Conservation (phyloP, 2,329 filamentous ascomycete species). For the Clonostachys solani region DNA sequence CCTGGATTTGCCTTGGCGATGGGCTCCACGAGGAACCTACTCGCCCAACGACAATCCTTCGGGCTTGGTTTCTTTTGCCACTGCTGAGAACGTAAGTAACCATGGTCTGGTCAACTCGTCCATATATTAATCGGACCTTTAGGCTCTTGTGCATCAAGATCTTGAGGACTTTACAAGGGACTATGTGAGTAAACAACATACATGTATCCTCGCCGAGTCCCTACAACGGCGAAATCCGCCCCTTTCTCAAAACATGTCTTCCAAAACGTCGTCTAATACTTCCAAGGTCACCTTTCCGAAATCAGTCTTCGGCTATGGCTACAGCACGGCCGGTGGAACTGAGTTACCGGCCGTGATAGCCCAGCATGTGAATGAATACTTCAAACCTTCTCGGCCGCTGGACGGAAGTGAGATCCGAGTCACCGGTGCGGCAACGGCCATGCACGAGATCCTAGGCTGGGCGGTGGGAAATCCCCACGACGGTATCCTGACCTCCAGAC, state of each 20-base stretch:
- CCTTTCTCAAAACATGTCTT: too few relatives aligned
- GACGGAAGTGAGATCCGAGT: constrained; percentile 21
- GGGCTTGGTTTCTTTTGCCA: constrained; percentile 41
- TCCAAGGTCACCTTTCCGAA: too few relatives aligned
- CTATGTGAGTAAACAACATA: constrained; percentile 15
- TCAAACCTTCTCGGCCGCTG: constrained; percentile 22
- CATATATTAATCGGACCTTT: neutral
- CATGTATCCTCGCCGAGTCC: neutral
- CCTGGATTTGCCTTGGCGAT: constrained; percentile 21
- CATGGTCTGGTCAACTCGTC: too few relatives aligned
- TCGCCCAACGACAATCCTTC: constrained; percentile 26
- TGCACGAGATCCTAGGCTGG: constrained; percentile 34
- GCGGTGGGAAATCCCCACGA: constrained; percentile 29
- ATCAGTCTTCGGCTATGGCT: constrained; percentile 27
- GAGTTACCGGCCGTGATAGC: constrained; percentile 25
- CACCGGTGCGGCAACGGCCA: constrained; percentile 27
- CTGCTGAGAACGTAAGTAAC: constrained; percentile 40
- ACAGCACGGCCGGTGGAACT: constrained; percentile 24
- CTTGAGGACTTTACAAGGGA: constrained; percentile 17
- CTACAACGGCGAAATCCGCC: neutral
- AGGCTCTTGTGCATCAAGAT: constrained; percentile 34
- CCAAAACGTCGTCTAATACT: too few relatives aligned
- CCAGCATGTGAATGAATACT: constrained; percentile 28
- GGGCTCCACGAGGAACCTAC: constrained; percentile 25
- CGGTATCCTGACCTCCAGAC: constrained; percentile 29